phyloP scores from a whole-genome alignment of 1,284 basidiomycete species.

The Chalciporus sp. region DNA sequence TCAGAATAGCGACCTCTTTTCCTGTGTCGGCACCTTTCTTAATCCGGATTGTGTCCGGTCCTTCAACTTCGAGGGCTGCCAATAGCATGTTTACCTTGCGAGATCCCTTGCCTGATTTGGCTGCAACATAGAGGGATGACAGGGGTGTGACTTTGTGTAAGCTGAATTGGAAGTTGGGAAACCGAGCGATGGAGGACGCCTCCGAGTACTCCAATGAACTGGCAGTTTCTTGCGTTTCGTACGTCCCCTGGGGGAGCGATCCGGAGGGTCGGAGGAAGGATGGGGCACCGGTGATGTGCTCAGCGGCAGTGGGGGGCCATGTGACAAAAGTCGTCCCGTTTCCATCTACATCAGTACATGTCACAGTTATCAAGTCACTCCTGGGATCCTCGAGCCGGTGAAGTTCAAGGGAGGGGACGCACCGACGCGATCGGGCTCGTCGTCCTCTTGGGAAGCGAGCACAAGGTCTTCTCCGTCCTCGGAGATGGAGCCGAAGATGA shows the following conservation, averaged over 20 bases:
- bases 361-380: conserved; percentile 2
- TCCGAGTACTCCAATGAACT: conserved; percentile 56
- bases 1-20: conserved; percentile 63
- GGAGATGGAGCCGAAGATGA: conserved; percentile 55
- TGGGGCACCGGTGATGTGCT: conserved; percentile 23
- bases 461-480: conserved; percentile 32
- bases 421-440: conserved; percentile 12
- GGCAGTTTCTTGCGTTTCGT: conserved; percentile 48
- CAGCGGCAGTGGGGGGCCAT: conserved; percentile 53
- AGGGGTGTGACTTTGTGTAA: conserved; percentile 57
- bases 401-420: conserved; percentile 12
- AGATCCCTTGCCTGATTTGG: conserved; percentile 31
- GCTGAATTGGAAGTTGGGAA: conserved; percentile 69
- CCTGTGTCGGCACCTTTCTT: conserved; percentile 70
- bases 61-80: conserved; percentile 72
- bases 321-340: conserved; percentile 51
- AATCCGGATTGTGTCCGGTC: conserved; percentile 63
- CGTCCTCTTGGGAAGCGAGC: conserved; percentile 10
- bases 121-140: conserved; percentile 33
- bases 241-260: conserved; percentile 37
- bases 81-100: conserved; percentile 58
- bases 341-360: conserved; percentile 38
- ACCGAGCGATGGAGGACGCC: conserved; percentile 64
- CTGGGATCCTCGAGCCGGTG: conserved; percentile 8
- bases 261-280: conserved; percentile 36